phyloP scores from a whole-genome alignment of 441 rosid genomes.

The Bruguiera hainesii region DNA sequence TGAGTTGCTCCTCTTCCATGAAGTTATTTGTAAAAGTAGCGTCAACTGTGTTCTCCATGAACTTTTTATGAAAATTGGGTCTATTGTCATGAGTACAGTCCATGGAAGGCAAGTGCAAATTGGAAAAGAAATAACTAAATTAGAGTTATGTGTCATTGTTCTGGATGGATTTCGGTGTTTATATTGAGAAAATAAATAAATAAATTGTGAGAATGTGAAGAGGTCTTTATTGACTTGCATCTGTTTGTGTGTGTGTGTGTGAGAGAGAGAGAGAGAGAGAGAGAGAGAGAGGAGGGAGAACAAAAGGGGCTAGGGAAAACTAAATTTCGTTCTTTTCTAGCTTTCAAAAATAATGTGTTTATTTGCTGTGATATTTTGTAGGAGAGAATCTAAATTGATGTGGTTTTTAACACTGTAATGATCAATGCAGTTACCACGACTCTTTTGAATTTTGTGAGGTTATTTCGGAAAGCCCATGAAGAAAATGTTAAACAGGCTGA shows the following conservation, averaged over 20 bases:
- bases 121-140: background rate
- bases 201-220: background rate
- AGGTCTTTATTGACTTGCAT: too few relatives aligned
- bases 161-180: background rate
- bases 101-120: background rate
- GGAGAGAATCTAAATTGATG: conserved; percentile 1
- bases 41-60: too few relatives aligned
- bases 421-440: conserved; percentile 77
- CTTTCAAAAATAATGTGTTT: background rate
- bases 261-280: background rate
- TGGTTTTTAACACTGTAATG: conserved; percentile 18
- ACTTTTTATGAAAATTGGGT: background rate
- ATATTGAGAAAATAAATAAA: too few relatives aligned
- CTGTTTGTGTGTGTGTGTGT: too few relatives aligned
- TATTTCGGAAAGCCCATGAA: conserved; percentile 92
- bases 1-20: too few relatives aligned
- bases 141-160: background rate
- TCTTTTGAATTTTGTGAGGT: conserved; percentile 74
- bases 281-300: background rate
- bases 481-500: conserved; percentile 91
- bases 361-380: background rate
- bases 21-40: too few relatives aligned
- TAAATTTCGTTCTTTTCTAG: background rate
- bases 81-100: background rate
- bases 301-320: background rate